Evolutionary conservation across 225 moss, liverwort and hornwort species (phyloP), one percentile per base, ranked within the genome.

Genomic region (Ulota crispa): DNA sequence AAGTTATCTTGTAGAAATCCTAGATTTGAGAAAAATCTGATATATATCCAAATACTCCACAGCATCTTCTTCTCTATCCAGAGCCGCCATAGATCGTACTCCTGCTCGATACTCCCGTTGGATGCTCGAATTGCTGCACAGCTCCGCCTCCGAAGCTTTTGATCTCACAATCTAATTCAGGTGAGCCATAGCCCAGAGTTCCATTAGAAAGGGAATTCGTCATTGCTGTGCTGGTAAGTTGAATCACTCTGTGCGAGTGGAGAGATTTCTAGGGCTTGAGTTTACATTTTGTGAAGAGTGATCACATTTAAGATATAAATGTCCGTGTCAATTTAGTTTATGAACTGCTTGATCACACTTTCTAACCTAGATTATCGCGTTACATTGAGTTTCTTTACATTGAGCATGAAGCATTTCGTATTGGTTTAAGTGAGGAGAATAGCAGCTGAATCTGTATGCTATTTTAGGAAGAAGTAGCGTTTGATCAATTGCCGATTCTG

Each of bases 181-280:
- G 4, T 34, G 6, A 55, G 26, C 9, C 61, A 12, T 6, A 39
- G 9, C 24, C 24, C 8, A 20, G 19, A 81, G 31, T 77, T 54
- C 3, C 12, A 70, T 21, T n/a, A 16, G 23, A 53, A 21, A 24
- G 39, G 30, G n/a, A 39, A 10, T 41, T n/a, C 8, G 7, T 24
- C 54, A 24, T 18, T 13, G 53, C 26, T 31, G n/a, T 41, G 67
- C 3, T 36, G 52, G 77, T 83, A 54, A 83, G 77, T 63, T 50
- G 69, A n/a, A 39, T 19, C 27, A 24, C 70, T 77, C 50, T 64
- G 13, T 13, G 41, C 8, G 3, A 9, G 26, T 34, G 21, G 9
- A 64, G 32, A 31, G 45, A 10, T 10, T 70, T 14, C 76, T 85
- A 85, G 85, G 81, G 80, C 64, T 43, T 28, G 15, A 50, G 66